These are phyloP conservation scores for Podila minutissima DNA, from an alignment of 192 early-diverging fungal species.

Conservation along the genomic window DNA sequence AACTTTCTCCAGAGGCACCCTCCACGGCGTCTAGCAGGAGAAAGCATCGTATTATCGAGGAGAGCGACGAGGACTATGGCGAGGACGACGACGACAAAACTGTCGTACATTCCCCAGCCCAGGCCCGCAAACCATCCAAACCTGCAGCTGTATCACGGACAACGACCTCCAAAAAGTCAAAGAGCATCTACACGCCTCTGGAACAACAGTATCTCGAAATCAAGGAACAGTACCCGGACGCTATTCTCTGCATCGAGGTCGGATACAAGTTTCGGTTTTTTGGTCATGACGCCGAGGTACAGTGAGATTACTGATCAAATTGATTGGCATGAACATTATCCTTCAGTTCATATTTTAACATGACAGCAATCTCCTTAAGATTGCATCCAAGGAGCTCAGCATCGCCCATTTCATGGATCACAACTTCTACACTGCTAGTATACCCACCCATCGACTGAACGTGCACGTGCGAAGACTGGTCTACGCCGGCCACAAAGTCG, in stretches of 20 bases:
- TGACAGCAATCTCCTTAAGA: conserved; percentile 50
- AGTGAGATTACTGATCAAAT: background rate
- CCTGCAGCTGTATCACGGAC: background rate
- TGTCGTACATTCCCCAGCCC: no score
- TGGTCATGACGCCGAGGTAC: conserved; percentile 85
- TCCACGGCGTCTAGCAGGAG: background rate
- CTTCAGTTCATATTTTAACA: background rate
- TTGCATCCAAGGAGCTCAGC: conserved; percentile 77
- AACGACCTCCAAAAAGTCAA: conserved; percentile 13
- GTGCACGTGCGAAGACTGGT: conserved; percentile 88
- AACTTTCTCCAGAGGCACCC: background rate
- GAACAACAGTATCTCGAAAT: conserved; percentile 85
- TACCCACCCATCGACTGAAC: conserved; percentile 80
- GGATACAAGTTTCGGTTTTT: conserved; percentile 97
- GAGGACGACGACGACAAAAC: conserved; percentile 2
- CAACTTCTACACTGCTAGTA: conserved; percentile 82
- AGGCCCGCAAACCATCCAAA: background rate
- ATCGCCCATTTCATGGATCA: conserved; percentile 85
- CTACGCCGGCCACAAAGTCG: conserved; percentile 86
- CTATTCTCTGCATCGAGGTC: conserved; percentile 87
- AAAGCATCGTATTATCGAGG: conserved; percentile 11
- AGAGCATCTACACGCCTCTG: conserved; percentile 78
- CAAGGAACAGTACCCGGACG: conserved; percentile 74
- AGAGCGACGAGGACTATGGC: conserved; percentile 24
- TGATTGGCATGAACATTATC: no score